phyloP scores from a whole-genome alignment of 306 rosid genomes.

The Quercus aquifolioides region DNA sequence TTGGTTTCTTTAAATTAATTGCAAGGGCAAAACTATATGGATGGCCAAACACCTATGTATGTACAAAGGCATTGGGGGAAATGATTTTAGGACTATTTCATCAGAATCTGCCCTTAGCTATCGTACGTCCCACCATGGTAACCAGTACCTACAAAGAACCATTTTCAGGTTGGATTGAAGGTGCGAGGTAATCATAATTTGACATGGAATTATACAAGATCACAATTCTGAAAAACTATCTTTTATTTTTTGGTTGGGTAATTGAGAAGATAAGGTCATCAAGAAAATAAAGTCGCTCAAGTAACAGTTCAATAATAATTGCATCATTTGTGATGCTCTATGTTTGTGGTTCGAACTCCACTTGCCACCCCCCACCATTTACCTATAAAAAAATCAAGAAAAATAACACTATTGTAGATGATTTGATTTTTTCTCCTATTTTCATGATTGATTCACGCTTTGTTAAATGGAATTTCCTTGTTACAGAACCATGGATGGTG shows the following conservation, averaged over 20 bases:
- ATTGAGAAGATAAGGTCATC: no score
- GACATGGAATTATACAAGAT: not conserved
- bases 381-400: no score
- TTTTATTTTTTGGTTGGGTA: not conserved
- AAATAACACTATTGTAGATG: no score
- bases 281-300: not conserved
- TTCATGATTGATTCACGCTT: not conserved
- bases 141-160: slow-evolving; percentile 31
- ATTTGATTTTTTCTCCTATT: no score
- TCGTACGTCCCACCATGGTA: slow-evolving; percentile 28
- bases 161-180: slow-evolving; percentile 48
- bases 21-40: slow-evolving; percentile 37
- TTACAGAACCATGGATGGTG: slow-evolving; percentile 40
- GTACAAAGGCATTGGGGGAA: slow-evolving; percentile 53
- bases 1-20: not conserved
- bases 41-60: slow-evolving; percentile 39
- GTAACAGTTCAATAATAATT: no score
- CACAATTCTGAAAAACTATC: not conserved
- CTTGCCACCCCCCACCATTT: no score
- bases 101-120: slow-evolving; percentile 14
- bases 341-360: no score
- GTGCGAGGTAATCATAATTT: slow-evolving; percentile 15
- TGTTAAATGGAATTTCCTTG: no score
- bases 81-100: slow-evolving; percentile 17
- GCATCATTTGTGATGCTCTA: no score